These are phyloP conservation scores for Volvox reticuliferus DNA, from an alignment of 139 green algal genomes.

Conservation along the genomic window DNA sequence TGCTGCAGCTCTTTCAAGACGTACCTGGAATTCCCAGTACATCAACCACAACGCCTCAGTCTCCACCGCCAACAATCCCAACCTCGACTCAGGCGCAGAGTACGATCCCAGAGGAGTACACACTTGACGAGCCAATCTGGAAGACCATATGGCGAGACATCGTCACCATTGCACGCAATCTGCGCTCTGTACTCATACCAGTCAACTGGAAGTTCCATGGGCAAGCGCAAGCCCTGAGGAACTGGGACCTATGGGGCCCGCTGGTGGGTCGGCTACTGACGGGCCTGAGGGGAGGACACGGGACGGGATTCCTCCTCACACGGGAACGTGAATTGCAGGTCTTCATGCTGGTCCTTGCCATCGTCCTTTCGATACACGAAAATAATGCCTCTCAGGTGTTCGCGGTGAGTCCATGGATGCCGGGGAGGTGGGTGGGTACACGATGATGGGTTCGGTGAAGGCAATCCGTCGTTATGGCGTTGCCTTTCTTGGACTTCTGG, in stretches of 20 bases:
- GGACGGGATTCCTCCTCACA: not conserved
- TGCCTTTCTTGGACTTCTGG: no score
- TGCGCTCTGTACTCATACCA: constrained; percentile 86
- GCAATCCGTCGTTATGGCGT: no score
- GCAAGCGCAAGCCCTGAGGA: constrained; percentile 83
- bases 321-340: constrained; percentile 64
- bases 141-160: constrained; percentile 93
- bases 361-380: constrained; percentile 78
- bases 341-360: constrained; percentile 86
- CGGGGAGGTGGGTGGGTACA: no score
- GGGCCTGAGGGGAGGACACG: no score
- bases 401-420: constrained; percentile 68
- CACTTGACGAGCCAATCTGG: constrained; percentile 93
- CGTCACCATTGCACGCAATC: constrained; percentile 88
- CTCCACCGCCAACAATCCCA: constrained; percentile 19
- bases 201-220: constrained; percentile 81
- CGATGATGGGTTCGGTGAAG: no score
- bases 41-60: not conserved
- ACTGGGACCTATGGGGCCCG: constrained; percentile 99
- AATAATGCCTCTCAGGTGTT: constrained; percentile 80
- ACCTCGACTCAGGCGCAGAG: constrained; percentile 12
- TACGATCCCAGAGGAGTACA: constrained; percentile 73
- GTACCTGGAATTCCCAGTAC: constrained; percentile 26
- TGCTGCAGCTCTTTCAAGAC: constrained; percentile 44
- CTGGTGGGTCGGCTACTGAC: constrained; percentile 78